phyloP scores from a whole-genome alignment of 2,329 filamentous ascomycete genomes.

The Talaromyces sp. region DNA sequence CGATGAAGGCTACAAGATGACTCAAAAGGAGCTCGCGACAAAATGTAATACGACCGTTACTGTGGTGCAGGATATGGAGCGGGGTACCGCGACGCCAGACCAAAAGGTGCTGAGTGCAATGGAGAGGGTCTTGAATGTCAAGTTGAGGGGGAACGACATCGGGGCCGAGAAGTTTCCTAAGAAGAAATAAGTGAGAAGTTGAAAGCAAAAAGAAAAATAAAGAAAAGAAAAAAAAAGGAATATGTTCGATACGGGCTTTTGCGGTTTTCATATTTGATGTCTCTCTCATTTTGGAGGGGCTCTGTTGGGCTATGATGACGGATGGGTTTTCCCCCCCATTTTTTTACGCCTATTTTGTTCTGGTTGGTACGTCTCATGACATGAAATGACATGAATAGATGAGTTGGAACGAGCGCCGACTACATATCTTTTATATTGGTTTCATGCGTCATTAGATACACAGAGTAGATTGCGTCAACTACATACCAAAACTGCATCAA shows the following conservation, averaged over 20 bases:
- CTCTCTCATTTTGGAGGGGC: too few relatives aligned
- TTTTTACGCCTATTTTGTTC: background rate
- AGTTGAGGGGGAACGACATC: conserved; percentile 81
- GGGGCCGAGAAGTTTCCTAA: conserved; percentile 77
- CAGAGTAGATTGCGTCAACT: conserved; percentile 3
- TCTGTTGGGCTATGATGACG: background rate
- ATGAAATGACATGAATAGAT: conserved; percentile 9
- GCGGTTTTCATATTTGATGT: background rate
- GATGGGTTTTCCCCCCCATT: background rate
- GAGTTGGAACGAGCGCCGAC: conserved; percentile 19
- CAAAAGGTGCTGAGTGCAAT: conserved; percentile 75
- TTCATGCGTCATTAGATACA: conserved; percentile 1
- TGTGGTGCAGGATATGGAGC: conserved; percentile 81
- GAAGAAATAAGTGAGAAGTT: conserved; percentile 53
- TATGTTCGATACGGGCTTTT: background rate
- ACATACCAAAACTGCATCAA: background rate
- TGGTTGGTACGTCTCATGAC: conserved; percentile 6
- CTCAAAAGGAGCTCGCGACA: conserved; percentile 80
- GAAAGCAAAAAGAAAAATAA: background rate
- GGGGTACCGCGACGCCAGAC: conserved; percentile 71
- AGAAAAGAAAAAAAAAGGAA: background rate
- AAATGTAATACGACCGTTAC: conserved; percentile 83
- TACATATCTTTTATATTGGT: conserved; percentile 12
- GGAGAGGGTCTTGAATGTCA: conserved; percentile 82
- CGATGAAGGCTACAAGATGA: conserved; percentile 88